Conservation (phyloP, 805 yeast genomes). For the Zygosaccharomyces bailii region DNA sequence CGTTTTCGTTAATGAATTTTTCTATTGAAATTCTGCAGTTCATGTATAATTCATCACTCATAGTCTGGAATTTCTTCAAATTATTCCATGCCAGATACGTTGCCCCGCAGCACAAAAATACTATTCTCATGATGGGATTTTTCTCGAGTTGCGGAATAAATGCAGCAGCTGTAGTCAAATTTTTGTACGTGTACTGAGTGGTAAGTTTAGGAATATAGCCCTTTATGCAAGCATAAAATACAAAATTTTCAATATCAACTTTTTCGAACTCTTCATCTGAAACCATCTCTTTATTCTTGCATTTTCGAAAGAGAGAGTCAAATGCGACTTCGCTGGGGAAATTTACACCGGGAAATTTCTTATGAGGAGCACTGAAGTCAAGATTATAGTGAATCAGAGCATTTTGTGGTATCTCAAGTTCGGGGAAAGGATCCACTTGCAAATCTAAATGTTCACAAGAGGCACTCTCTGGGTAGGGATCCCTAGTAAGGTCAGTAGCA, state of each 20-base stretch:
- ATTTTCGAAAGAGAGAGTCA: conserved; percentile 10
- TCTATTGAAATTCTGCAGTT: conserved; percentile 16
- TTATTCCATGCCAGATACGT: conserved; percentile 23
- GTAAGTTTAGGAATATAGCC: conserved; percentile 16
- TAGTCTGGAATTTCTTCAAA: conserved; percentile 12
- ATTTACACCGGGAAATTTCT: conserved; percentile 3
- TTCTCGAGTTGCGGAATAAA: conserved; percentile 21
- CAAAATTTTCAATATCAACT: conserved; percentile 12
- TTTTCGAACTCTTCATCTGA: conserved; percentile 10
- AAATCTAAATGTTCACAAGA: conserved; percentile 8
- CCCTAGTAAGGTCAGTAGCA: no score
- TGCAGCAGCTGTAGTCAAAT: conserved; percentile 16
- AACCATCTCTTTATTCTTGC: conserved; percentile 11
- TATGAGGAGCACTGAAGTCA: background rate
- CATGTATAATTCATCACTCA: conserved; percentile 18
- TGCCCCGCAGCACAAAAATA: conserved; percentile 22
- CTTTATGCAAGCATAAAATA: conserved; percentile 13
- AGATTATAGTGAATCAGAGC: conserved; percentile 8
- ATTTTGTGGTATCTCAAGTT: conserved; percentile 9
- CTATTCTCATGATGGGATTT: conserved; percentile 16
- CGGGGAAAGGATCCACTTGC: conserved; percentile 9
- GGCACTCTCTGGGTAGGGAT: no score
- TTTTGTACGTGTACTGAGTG: conserved; percentile 13
- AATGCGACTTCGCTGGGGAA: conserved; percentile 3
- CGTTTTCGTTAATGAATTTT: conserved; percentile 10